Conservation (phyloP, 805 yeast genomes). For the Citeromyces matritensis region DNA sequence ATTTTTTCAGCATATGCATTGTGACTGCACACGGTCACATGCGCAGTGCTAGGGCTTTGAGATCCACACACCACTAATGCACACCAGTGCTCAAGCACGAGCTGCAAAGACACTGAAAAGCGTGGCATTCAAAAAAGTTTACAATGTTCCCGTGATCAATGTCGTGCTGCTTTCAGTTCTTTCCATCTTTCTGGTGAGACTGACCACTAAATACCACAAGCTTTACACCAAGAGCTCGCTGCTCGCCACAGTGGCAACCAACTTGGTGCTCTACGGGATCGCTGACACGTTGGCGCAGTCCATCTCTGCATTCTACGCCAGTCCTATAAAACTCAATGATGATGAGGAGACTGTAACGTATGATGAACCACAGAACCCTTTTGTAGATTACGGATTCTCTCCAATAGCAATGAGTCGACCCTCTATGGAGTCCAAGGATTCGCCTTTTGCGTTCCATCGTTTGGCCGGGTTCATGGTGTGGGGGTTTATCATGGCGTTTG, state of each 20-base stretch:
- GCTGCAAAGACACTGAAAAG: too few relatives aligned
- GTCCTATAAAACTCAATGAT: neutral
- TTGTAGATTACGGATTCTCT: constrained; percentile 17
- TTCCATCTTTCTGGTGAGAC: constrained; percentile 29
- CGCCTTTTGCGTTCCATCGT: constrained; percentile 45
- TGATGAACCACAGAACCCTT: constrained; percentile 5
- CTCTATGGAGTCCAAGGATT: neutral
- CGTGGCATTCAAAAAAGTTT: constrained; percentile 7
- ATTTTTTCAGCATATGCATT: too few relatives aligned
- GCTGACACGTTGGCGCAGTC: constrained; percentile 87
- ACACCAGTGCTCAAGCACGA: too few relatives aligned
- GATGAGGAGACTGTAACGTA: too few relatives aligned
- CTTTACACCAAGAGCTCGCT: constrained; percentile 52
- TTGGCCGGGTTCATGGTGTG: constrained; percentile 70
- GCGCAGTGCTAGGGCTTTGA: too few relatives aligned
- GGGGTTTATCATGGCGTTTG: constrained; percentile 76
- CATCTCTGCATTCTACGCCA: constrained; percentile 18
- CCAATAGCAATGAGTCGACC: too few relatives aligned
- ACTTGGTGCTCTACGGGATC: constrained; percentile 71
- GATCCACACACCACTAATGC: too few relatives aligned
- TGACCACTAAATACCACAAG: constrained; percentile 42
- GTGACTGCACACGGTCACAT: too few relatives aligned
- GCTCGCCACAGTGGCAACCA: constrained; percentile 69
- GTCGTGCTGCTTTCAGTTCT: constrained; percentile 33
- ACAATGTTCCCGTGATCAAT: constrained; percentile 41